Conservation (phyloP, 345 rosid species). For the Acer campestre region DNA sequence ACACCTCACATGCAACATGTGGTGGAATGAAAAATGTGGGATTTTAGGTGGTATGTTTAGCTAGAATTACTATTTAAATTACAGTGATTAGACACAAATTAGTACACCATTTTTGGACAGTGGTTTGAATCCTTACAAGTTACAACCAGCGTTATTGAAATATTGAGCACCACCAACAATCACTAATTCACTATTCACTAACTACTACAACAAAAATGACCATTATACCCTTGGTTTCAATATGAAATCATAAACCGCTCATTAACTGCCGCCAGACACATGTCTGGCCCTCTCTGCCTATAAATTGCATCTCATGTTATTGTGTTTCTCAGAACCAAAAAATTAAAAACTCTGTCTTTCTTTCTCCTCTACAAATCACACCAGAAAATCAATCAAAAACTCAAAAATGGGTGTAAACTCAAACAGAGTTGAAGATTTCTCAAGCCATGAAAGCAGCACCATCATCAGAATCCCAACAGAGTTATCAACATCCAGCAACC, state of each 20-base stretch:
- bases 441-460: constrained; percentile 25
- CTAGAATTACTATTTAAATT: too few relatives aligned
- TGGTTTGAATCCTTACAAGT: too few relatives aligned
- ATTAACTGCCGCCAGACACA: constrained; percentile 26
- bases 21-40: too few relatives aligned
- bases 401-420: constrained; percentile 44
- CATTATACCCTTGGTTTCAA: not conserved
- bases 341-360: too few relatives aligned
- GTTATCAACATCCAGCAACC: not conserved
- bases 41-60: too few relatives aligned
- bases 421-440: constrained; percentile 53
- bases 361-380: not conserved
- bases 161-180: too few relatives aligned
- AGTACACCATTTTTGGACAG: too few relatives aligned
- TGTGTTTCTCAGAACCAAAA: constrained; percentile 15
- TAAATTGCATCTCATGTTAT: constrained; percentile 29
- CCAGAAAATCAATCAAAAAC: too few relatives aligned
- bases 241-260: not conserved
- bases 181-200: too few relatives aligned
- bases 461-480: constrained; percentile 25
- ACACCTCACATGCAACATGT: too few relatives aligned
- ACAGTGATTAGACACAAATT: too few relatives aligned
- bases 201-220: not conserved
- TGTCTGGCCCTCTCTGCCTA: constrained; percentile 11
- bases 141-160: too few relatives aligned